These are phyloP conservation scores for Claviceps quebecensis DNA, from an alignment of 2,329 filamentous ascomycete genomes.

Conservation along the genomic window DNA sequence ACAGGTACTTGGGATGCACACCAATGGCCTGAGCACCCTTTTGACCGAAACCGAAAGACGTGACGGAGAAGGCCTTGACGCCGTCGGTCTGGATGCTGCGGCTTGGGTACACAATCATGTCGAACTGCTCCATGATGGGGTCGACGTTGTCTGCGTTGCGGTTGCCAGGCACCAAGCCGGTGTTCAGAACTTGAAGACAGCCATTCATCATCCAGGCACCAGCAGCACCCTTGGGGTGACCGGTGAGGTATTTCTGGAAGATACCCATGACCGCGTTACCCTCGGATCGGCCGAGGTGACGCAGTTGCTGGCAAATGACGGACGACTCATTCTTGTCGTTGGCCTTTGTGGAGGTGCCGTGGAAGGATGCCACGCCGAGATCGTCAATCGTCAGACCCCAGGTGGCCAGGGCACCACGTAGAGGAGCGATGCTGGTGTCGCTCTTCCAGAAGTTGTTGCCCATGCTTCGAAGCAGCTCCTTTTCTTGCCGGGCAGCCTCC, in stretches of 20 bases:
- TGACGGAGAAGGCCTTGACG: constrained; percentile 96
- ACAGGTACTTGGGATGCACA: constrained; percentile 93
- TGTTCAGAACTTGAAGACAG: constrained; percentile 88
- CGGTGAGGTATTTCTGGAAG: constrained; percentile 98
- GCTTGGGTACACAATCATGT: constrained; percentile 95
- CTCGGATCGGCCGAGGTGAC: constrained; percentile 87
- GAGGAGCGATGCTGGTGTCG: constrained; percentile 81
- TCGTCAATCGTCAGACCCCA: constrained; percentile 98
- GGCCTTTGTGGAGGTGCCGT: constrained; percentile 94
- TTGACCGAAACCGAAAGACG: constrained; percentile 97
- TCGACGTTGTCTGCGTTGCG: constrained; percentile 97
- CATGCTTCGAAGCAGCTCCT: constrained; percentile 80
- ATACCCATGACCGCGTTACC: constrained; percentile 92
- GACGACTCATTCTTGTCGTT: constrained; percentile 99
- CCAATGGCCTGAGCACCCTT: constrained; percentile 97
- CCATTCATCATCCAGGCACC: constrained; percentile 99
- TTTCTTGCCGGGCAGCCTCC: constrained; percentile 77
- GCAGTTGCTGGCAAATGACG: constrained; percentile 90
- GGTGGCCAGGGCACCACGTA: constrained; percentile 88
- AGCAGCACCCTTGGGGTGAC: constrained; percentile 96
- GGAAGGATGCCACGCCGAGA: constrained; percentile 89
- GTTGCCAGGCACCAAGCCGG: constrained; percentile 87
- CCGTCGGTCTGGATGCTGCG: constrained; percentile 93
- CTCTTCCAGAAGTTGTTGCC: constrained; percentile 99
- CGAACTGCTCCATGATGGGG: constrained; percentile 90